phyloP scores from a whole-genome alignment of 2,329 filamentous ascomycete species.

The Pseudonectria foliicola region DNA sequence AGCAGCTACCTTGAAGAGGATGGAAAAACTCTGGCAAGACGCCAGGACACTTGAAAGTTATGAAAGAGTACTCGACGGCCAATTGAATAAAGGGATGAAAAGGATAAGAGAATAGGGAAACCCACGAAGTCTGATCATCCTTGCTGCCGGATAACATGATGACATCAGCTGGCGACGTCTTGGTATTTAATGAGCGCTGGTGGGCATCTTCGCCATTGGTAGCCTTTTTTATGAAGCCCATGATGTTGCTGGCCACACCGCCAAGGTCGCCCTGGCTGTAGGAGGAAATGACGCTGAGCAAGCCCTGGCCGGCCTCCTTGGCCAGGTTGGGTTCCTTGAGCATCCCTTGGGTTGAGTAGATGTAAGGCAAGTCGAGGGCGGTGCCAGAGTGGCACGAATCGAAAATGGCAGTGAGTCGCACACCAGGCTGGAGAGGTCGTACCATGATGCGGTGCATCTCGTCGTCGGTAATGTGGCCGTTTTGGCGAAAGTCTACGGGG shows the following conservation, averaged over 20 bases:
- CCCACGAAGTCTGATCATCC: constrained; percentile 87
- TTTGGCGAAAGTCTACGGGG: constrained; percentile 71
- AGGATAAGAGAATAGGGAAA: constrained; percentile 30
- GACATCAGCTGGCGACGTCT: constrained; percentile 91
- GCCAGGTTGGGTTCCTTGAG: constrained; percentile 63
- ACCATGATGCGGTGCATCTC: constrained; percentile 74
- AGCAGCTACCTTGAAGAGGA: constrained; percentile 4
- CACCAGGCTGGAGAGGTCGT: constrained; percentile 46
- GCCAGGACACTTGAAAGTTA: too few species aligned
- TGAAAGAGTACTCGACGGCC: too few species aligned
- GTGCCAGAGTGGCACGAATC: constrained; percentile 63
- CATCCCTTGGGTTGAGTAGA: constrained; percentile 62
- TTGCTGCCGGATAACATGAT: constrained; percentile 98
- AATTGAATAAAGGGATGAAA: too few species aligned
- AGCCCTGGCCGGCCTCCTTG: constrained; percentile 59
- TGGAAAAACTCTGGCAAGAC: background rate
- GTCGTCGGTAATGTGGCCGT: constrained; percentile 77
- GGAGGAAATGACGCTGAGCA: constrained; percentile 52
- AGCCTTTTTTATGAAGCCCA: constrained; percentile 85
- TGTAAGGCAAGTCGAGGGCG: constrained; percentile 59
- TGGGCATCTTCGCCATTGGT: constrained; percentile 74
- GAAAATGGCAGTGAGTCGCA: constrained; percentile 56
- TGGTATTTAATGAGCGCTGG: constrained; percentile 73
- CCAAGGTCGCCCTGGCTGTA: constrained; percentile 67
- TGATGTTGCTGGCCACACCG: constrained; percentile 71